Percentiles rank a stretch among this genome's conserved stretches.
These are phyloP conservation scores for Alternaria incomplexa DNA, from an alignment of 2,329 filamentous ascomycete species.

Conservation along the genomic window DNA sequence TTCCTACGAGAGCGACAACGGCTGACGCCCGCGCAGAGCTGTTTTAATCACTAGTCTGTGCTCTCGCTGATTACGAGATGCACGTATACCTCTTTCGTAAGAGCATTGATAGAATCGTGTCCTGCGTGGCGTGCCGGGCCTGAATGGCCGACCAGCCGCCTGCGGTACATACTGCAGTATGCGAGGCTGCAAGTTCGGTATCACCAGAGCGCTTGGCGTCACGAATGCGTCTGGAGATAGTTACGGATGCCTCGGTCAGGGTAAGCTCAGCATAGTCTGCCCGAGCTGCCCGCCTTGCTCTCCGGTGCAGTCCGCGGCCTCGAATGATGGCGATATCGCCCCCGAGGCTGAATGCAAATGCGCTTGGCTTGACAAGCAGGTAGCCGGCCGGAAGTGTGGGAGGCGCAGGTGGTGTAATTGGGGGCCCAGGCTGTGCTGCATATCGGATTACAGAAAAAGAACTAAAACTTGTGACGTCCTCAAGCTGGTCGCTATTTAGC, in stretches of 20 bases:
- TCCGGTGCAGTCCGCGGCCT: conserved; percentile 36
- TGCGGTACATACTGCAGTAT: conserved; percentile 13
- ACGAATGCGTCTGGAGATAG: conserved; percentile 1
- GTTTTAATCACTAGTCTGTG: conserved; percentile 23
- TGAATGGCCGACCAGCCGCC: neutral
- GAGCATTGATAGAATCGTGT: conserved; percentile 22
- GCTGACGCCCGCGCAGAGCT: conserved; percentile 21
- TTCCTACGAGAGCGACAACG: conserved; percentile 9
- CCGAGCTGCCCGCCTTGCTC: conserved; percentile 11
- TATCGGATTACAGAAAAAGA: conserved; percentile 42
- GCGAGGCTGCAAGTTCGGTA: conserved; percentile 24
- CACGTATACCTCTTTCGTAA: conserved; percentile 35
- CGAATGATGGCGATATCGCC: conserved; percentile 24
- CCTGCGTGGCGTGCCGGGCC: conserved; percentile 22
- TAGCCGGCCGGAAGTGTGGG: conserved; percentile 44
- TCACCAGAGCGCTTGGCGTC: conserved; percentile 10
- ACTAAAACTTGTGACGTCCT: conserved; percentile 38
- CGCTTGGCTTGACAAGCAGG: conserved; percentile 19
- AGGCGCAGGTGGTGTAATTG: conserved; percentile 35
- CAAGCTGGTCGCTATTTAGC: conserved; percentile 24
- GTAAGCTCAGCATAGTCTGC: conserved; percentile 16
- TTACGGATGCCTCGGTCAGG: conserved; percentile 15
- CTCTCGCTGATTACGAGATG: conserved; percentile 33
- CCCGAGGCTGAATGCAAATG: conserved; percentile 29
- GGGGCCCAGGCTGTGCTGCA: conserved; percentile 33